Base-by-base conservation (phyloP, 306 rosid genomes). In the Medicago ruthenica region DNA sequence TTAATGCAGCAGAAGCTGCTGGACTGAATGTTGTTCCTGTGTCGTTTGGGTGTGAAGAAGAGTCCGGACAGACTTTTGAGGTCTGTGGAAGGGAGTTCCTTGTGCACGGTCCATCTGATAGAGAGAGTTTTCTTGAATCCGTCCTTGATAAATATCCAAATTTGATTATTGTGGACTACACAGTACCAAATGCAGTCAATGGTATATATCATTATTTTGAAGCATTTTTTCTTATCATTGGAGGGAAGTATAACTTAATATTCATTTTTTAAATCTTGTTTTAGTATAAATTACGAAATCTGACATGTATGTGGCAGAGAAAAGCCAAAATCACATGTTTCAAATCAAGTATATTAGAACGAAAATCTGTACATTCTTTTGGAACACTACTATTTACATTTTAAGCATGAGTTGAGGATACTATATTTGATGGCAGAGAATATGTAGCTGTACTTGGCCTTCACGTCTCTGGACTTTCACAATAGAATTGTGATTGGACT, bases 161-260 rank as follows among this genome's bases (percentile, higher is more conserved):
- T 79, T 81, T 95, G 89, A 90, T 95, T 70, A 88, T 90, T 69
- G 92, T 95, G 64, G 98, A 92, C 83, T 95, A 89, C 89, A 92
- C 97, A 0, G 85, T 87, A 69, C 99, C 99, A 3, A 62, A 85
- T 84, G 93, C 99, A 24, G 96, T 95, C 24, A 92, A 92, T 77
- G 96, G 99, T 95, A 84, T 79, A 42, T 70, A 36, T 16, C 18
- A 5, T 2, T 48, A 48, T 59, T 59, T 51, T 75, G 76, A 70
- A 78, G 16, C 74, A 58, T 73, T 9, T 36, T 59, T 55, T 21
- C 59, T 44, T 24, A 36, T 22, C 1, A 15, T 40, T 22, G 65
- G 41, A 27, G 5, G 47, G 20, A 63, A 22, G 9, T 50, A 8
- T 17, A 53, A 15, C 17, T 67, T 42, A 63, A 37, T 67, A 20